These are phyloP conservation scores for Exsudoporus frostii DNA, from an alignment of 768 basidiomycete genomes.

Conservation along the genomic window DNA sequence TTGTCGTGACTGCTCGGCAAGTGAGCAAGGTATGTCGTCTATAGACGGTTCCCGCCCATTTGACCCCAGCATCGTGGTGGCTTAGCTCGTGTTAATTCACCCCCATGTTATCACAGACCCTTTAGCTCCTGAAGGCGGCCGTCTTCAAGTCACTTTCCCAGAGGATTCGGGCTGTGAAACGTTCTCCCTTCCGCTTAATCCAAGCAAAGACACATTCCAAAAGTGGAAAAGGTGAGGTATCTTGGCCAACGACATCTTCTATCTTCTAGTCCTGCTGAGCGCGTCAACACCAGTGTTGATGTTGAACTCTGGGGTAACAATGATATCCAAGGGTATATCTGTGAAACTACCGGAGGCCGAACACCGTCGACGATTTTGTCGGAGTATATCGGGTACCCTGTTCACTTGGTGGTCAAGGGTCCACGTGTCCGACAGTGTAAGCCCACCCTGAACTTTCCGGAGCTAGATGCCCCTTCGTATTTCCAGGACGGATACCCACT, in stretches of 20 bases:
- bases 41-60: not conserved
- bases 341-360: conserved; percentile 40
- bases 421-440: conserved; percentile 47
- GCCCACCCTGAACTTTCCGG: conserved; percentile 53
- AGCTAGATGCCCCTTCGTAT: conserved; percentile 51
- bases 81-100: conserved; percentile 64
- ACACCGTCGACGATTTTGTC: conserved; percentile 57
- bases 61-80: conserved; percentile 1
- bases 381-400: conserved; percentile 56
- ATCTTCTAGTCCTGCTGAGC: conserved; percentile 1
- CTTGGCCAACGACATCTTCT: not conserved
- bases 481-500: conserved; percentile 76
- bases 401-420: conserved; percentile 68
- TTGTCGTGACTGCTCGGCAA: conserved; percentile 67
- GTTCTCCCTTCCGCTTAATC: conserved; percentile 59
- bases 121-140: conserved; percentile 43
- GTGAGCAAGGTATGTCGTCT: conserved; percentile 46
- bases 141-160: conserved; percentile 58
- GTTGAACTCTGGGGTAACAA: conserved; percentile 47
- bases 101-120: conserved; percentile 51
- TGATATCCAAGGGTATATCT: conserved; percentile 66
- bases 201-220: conserved; percentile 44
- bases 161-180: conserved; percentile 51
- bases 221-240: conserved; percentile 56
- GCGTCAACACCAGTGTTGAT: conserved; percentile 42